These are phyloP conservation scores for Gomphus sp. DNA, from an alignment of 1,284 basidiomycete genomes.

Conservation along the genomic window DNA sequence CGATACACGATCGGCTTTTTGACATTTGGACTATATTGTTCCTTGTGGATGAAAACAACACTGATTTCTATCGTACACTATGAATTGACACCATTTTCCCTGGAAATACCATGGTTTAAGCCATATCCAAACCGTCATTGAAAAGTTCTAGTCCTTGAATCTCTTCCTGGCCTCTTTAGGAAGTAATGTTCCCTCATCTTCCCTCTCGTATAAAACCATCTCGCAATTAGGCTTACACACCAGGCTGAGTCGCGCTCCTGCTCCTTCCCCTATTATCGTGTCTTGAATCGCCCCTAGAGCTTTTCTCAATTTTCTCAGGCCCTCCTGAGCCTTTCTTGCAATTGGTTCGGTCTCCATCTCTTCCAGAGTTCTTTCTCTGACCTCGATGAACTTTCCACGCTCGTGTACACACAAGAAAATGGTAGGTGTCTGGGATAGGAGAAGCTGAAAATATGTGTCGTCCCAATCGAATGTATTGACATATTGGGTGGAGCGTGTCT, in stretches of 20 bases:
- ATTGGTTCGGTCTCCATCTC: constrained; percentile 24
- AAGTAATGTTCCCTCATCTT: constrained; percentile 27
- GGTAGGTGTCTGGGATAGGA: constrained; percentile 46
- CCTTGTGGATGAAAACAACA: too few species aligned
- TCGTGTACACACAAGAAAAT: constrained; percentile 41
- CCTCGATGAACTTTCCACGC: constrained; percentile 32
- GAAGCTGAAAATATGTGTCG: constrained; percentile 41
- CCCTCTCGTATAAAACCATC: constrained; percentile 34
- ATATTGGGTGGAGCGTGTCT: constrained; percentile 29
- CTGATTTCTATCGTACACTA: too few species aligned
- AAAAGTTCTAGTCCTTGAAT: constrained; percentile 17
- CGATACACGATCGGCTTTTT: too few species aligned
- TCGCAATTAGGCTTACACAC: constrained; percentile 29
- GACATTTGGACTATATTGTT: too few species aligned
- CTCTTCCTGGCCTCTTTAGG: constrained; percentile 29
- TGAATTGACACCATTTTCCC: too few species aligned
- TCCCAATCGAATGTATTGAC: constrained; percentile 31
- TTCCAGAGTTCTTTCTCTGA: constrained; percentile 31
- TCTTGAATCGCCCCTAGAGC: constrained; percentile 31
- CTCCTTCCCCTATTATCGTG: constrained; percentile 34
- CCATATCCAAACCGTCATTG: not conserved
- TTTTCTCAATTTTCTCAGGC: constrained; percentile 31
- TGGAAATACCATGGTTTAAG: not conserved
- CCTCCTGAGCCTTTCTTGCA: constrained; percentile 23
- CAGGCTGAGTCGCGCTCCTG: constrained; percentile 33